phyloP scores from a whole-genome alignment of 768 basidiomycete genomes.

The Kondoa subrosea region DNA sequence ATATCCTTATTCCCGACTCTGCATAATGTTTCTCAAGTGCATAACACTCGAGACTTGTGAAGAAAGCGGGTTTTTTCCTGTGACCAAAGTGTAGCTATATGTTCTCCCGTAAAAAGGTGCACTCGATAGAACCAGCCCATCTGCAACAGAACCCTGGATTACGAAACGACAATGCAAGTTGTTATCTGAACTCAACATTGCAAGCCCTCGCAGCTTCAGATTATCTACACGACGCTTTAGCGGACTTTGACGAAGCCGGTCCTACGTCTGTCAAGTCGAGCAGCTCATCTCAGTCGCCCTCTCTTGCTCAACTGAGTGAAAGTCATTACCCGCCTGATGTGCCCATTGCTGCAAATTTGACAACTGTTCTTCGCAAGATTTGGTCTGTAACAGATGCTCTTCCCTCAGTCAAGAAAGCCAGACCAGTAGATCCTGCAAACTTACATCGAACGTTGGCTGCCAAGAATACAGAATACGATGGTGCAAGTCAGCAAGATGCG shows the following conservation, averaged over 20 bases:
- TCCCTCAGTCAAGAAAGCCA: conserved; percentile 11
- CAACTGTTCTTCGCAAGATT: conserved; percentile 13
- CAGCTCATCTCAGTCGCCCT: conserved; percentile 2
- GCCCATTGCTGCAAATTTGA: conserved; percentile 11
- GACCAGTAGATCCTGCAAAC: conserved; percentile 20
- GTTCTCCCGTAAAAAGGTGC: background rate
- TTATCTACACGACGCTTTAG: conserved; percentile 12
- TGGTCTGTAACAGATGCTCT: conserved; percentile 14
- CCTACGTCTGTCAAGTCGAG: background rate
- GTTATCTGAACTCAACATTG: conserved; percentile 18
- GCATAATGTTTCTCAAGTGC: too few relatives aligned
- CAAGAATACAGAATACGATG: conserved; percentile 86
- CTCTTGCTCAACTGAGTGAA: background rate
- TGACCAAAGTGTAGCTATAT: background rate
- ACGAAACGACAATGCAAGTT: background rate
- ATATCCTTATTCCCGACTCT: too few relatives aligned
- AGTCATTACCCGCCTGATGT: background rate
- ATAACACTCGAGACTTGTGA: too few relatives aligned
- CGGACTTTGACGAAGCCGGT: background rate
- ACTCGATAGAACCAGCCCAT: background rate
- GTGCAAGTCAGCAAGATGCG: conserved; percentile 87
- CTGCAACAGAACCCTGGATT: background rate
- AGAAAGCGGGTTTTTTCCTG: too few relatives aligned
- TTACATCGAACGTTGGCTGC: conserved; percentile 51
- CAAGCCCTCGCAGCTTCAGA: conserved; percentile 12